Conservation (phyloP, 2,329 filamentous ascomycete species). For the Cryphonectria carpinicola region DNA sequence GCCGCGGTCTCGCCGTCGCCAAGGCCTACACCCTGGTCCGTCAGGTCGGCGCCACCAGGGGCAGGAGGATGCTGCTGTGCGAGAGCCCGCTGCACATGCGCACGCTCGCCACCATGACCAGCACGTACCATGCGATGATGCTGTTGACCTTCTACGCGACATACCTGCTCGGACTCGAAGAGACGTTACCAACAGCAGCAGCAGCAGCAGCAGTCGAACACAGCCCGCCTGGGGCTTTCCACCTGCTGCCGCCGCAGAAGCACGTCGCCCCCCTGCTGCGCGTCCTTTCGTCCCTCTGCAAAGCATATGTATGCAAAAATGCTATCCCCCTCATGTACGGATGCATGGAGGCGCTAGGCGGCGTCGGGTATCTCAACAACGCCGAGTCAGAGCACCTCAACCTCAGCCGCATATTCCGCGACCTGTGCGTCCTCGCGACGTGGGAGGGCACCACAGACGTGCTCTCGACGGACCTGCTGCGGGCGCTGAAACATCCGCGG, state of each 20-base stretch:
- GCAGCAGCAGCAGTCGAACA: background rate
- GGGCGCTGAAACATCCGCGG: slow-evolving; percentile 48
- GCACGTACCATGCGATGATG: slow-evolving; percentile 60
- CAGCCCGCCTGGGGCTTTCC: slow-evolving; percentile 35
- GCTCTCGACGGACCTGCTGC: slow-evolving; percentile 57
- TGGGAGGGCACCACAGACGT: slow-evolving; percentile 78
- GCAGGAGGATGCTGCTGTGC: slow-evolving; percentile 50
- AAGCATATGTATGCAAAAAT: slow-evolving; percentile 59
- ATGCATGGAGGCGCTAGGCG: slow-evolving; percentile 68
- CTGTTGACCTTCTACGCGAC: slow-evolving; percentile 59
- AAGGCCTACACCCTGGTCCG: slow-evolving; percentile 62
- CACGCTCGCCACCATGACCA: slow-evolving; percentile 59
- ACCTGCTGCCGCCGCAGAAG: slow-evolving; percentile 35
- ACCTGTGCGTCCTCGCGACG: slow-evolving; percentile 55
- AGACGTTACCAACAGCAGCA: slow-evolving; percentile 38
- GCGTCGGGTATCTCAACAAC: slow-evolving; percentile 67
- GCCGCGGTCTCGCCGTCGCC: slow-evolving; percentile 60
- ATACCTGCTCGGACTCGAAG: slow-evolving; percentile 58
- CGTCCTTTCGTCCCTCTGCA: slow-evolving; percentile 62
- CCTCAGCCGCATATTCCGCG: slow-evolving; percentile 67
- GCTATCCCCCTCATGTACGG: slow-evolving; percentile 55
- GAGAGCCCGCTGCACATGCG: slow-evolving; percentile 61
- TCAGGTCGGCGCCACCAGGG: slow-evolving; percentile 51
- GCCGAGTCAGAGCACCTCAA: slow-evolving; percentile 67
- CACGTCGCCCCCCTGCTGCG: slow-evolving; percentile 53